Conservation (phyloP, 768 basidiomycete species). For the Flagelloscypha sp. region DNA sequence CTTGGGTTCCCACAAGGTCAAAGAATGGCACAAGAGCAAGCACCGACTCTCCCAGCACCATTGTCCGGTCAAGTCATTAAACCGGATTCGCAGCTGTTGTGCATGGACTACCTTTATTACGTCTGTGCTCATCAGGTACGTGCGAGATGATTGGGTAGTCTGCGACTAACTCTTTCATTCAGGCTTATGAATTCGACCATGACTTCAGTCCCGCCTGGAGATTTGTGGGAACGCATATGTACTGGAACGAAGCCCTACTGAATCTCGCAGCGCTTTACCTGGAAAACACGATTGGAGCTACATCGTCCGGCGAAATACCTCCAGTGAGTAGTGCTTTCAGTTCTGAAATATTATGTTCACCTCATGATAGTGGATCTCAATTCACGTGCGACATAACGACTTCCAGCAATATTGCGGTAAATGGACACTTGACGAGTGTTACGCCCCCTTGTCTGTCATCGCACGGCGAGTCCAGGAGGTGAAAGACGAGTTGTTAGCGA, state of each 20-base stretch:
- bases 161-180: too few species aligned
- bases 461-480: slow-evolving; percentile 28
- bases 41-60: too few species aligned
- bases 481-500: slow-evolving; percentile 23
- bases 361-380: slow-evolving; percentile 28
- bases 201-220: slow-evolving; percentile 30
- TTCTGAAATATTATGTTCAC: neutral
- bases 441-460: slow-evolving; percentile 30
- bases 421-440: slow-evolving; percentile 24
- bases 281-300: slow-evolving; percentile 12
- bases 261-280: slow-evolving; percentile 14
- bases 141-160: too few species aligned
- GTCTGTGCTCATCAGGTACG: too few species aligned
- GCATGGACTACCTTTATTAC: slow-evolving; percentile 27
- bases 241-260: slow-evolving; percentile 17
- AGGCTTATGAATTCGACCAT: too few species aligned
- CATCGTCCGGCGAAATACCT: too few species aligned
- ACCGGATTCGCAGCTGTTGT: slow-evolving; percentile 24
- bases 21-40: too few species aligned
- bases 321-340: too few species aligned
- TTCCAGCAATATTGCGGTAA: slow-evolving; percentile 28
- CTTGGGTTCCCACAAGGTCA: neutral
- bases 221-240: slow-evolving; percentile 18
- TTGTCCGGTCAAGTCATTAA: too few species aligned
- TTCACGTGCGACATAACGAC: slow-evolving; percentile 41